Conservation (phyloP, 2,329 filamentous ascomycete genomes). For the Penicillium brasilianum region DNA sequence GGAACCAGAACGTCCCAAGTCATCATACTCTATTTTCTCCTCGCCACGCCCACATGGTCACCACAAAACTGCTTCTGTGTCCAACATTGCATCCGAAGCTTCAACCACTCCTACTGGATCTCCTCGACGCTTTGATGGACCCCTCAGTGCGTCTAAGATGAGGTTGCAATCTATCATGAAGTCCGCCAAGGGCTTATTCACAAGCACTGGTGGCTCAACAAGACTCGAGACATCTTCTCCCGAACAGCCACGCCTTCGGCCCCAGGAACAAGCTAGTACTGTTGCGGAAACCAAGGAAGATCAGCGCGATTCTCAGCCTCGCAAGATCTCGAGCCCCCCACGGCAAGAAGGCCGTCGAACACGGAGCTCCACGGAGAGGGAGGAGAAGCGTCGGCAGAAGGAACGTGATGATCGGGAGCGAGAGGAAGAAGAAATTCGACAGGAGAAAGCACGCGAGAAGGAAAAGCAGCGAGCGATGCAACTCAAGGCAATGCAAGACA, state of each 20-base stretch:
- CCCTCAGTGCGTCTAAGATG: slow-evolving; percentile 88
- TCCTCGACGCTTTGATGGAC: slow-evolving; percentile 70
- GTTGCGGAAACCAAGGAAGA: slow-evolving; percentile 26
- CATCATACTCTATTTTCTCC: slow-evolving; percentile 65
- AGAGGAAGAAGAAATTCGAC: slow-evolving; percentile 47
- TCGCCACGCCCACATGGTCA: slow-evolving; percentile 56
- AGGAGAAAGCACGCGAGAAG: slow-evolving; percentile 41
- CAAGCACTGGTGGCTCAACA: slow-evolving; percentile 69
- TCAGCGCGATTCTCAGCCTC: slow-evolving; percentile 27
- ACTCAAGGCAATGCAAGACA: slow-evolving; percentile 40
- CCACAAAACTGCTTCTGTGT: slow-evolving; percentile 67
- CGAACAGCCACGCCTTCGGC: slow-evolving; percentile 38
- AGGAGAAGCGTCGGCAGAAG: slow-evolving; percentile 46
- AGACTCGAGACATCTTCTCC: slow-evolving; percentile 61
- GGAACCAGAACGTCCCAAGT: slow-evolving; percentile 62
- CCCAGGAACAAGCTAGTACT: slow-evolving; percentile 35
- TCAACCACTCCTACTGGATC: slow-evolving; percentile 65
- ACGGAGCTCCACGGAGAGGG: slow-evolving; percentile 64
- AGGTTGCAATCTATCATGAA: slow-evolving; percentile 90
- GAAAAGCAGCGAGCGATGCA: slow-evolving; percentile 42
- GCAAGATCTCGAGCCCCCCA: slow-evolving; percentile 37
- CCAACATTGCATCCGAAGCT: slow-evolving; percentile 57
- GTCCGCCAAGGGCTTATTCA: slow-evolving; percentile 83
- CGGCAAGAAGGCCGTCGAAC: slow-evolving; percentile 55
- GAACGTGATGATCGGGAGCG: slow-evolving; percentile 41